Evolutionary conservation across 1,284 basidiomycete species (phyloP).

Genomic region (Crocinoboletus sp.): DNA sequence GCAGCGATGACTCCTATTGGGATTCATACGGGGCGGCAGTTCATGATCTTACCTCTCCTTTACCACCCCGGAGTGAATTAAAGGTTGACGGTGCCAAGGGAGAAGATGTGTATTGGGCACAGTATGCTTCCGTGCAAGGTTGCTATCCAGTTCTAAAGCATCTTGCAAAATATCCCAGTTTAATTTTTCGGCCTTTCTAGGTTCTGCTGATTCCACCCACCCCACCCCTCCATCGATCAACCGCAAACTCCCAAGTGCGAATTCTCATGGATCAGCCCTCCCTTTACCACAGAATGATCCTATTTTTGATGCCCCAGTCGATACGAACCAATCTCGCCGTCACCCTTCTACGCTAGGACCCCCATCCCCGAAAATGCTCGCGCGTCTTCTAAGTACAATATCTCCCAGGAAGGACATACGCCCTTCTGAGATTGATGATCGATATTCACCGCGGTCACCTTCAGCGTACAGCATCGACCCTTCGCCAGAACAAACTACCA

Average conservation of each 20-base stretch:
- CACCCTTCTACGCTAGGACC: slow-evolving; percentile 13
- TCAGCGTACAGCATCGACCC: slow-evolving; percentile 8
- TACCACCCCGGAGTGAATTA: background rate
- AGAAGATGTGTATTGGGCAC: slow-evolving; percentile 76
- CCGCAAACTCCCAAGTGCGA: slow-evolving; percentile 16
- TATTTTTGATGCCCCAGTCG: slow-evolving; percentile 20
- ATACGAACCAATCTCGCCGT: slow-evolving; percentile 14
- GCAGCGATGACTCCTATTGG: slow-evolving; percentile 64
- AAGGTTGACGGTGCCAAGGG: background rate
- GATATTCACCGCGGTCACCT: slow-evolving; percentile 7
- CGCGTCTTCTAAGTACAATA: slow-evolving; percentile 24
- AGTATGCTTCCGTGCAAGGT: slow-evolving; percentile 67
- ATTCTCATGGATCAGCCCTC: slow-evolving; percentile 1
- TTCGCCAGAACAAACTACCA: slow-evolving; percentile 14
- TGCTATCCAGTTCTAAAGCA: slow-evolving; percentile 16
- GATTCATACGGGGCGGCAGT: slow-evolving; percentile 47
- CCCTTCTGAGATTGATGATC: slow-evolving; percentile 8
- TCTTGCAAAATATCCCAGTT: slow-evolving; percentile 1
- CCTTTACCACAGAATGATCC: slow-evolving; percentile 4
- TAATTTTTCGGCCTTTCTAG: slow-evolving; percentile 13
- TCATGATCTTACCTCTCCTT: slow-evolving; percentile 25
- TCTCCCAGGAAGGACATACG: slow-evolving; percentile 24
- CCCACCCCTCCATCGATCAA: slow-evolving; percentile 27
- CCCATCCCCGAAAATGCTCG: slow-evolving; percentile 26
- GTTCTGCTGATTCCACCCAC: slow-evolving; percentile 30